Evolutionary conservation across 2,329 filamentous ascomycete genomes (phyloP).

Genomic region (Fusarium musae): DNA sequence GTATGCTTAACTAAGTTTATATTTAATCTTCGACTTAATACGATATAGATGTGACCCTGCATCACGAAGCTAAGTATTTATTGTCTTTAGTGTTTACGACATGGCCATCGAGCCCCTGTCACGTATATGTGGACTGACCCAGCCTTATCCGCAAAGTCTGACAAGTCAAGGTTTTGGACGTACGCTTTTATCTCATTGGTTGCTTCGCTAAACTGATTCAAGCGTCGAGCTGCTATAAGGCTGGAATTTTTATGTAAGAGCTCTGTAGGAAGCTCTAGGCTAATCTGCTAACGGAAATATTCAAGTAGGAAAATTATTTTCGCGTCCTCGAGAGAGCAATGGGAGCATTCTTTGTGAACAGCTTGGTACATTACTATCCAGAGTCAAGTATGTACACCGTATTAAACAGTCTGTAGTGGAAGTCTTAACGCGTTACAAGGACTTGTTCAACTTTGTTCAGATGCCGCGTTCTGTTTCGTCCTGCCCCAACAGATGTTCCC

Average conservation of each 20-base stretch:
- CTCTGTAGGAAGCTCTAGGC: neutral
- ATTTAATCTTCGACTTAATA: no score
- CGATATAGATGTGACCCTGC: neutral
- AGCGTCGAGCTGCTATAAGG: fast-evolving
- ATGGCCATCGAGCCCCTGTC: neutral
- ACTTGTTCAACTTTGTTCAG: neutral
- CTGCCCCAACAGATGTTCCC: neutral
- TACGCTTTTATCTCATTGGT: neutral
- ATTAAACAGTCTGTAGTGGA: neutral
- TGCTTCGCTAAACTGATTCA: neutral
- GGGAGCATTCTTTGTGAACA: fast-evolving
- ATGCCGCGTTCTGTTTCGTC: no score
- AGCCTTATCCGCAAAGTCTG: neutral
- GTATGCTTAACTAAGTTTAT: neutral
- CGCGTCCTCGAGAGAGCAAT: fast-evolving
- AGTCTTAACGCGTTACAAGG: fast-evolving
- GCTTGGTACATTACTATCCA: neutral
- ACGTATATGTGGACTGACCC: neutral
- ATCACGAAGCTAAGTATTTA: neutral
- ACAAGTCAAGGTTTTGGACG: neutral
- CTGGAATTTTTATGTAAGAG: neutral
- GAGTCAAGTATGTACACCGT: neutral
- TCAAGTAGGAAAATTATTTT: fast-evolving
- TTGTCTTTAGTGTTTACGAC: neutral
- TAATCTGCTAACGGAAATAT: fast-evolving